Base-by-base conservation (phyloP, 177 flowering plant species). In the Vitis hybrid region DNA sequence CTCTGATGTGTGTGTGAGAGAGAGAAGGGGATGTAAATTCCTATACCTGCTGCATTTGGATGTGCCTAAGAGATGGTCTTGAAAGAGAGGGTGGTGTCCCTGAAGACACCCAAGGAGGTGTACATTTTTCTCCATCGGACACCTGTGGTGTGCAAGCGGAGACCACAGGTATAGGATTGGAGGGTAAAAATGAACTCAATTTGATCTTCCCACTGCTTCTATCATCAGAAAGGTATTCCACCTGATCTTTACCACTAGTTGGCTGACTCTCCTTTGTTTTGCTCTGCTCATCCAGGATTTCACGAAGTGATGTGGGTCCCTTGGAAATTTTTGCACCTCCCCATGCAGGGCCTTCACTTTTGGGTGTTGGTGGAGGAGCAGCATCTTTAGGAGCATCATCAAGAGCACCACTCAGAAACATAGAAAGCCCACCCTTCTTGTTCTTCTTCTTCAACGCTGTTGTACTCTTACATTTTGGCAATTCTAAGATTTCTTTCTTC, bases 361-460 rank as follows among this genome's bases (percentile, higher is more conserved):
- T 91, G 14, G 93, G 88, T 21, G 74, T 32, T 63, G 85, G 78
- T 4, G 88, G 79, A 12, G 97, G 89, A 68, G 74, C 70, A 64
- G 63, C 81, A 5, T 76, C 66, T 85, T 79, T 85, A n/a, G 92
- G 93, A 56, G 64, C 59, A 66, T 87, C 93, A 75, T 96, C 99
- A 73, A 96, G 97, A 64, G 89, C 98, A 56, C 99, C 98, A 81
- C 91, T 96, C 80, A 96, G 68, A 67, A 96, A 96, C 99, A 92
- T 83, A 3, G 99, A 93, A 64, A 96, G 89, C 32, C 98, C 99
- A 64, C 98, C 97, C 81, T 91, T 96, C 82, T 78, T 89, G 61
- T 79, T 93, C 86, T 91, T 93, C 78, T 88, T 93, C 87, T 87
- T 91, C 56, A 88, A 69, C 52, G 78, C 66, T 52, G 80, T 65